These are phyloP conservation scores for Fusarium pseudograminearum DNA, from an alignment of 2,329 filamentous ascomycete genomes.

Conservation along the genomic window DNA sequence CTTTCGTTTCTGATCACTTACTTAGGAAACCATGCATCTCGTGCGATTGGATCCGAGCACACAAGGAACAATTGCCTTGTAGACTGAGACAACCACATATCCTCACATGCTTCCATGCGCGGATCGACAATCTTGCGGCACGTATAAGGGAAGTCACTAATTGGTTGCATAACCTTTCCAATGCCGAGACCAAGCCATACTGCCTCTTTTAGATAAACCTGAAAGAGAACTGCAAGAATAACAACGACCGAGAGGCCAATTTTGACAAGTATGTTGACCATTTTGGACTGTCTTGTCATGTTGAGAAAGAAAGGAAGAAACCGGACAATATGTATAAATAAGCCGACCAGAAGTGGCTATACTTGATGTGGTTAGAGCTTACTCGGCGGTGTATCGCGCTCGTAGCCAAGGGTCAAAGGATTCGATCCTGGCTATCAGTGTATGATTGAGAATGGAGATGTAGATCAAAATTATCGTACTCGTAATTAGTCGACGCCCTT, in stretches of 20 bases:
- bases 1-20: neutral
- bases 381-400: neutral
- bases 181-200: slow-evolving; percentile 44
- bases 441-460: neutral
- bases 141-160: slow-evolving; percentile 43
- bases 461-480: slow-evolving; percentile 4
- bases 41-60: slow-evolving; percentile 37
- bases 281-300: neutral
- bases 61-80: slow-evolving; percentile 44
- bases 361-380: neutral
- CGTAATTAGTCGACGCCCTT: neutral
- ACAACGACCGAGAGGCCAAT: slow-evolving; percentile 25
- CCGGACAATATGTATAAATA: neutral
- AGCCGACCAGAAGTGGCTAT: neutral
- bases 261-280: slow-evolving; percentile 27
- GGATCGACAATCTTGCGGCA: slow-evolving; percentile 41
- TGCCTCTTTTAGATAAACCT: slow-evolving; percentile 39
- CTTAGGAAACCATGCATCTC: slow-evolving; percentile 41
- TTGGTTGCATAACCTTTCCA: slow-evolving; percentile 33
- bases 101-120: slow-evolving; percentile 42
- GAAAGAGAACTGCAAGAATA: slow-evolving; percentile 38
- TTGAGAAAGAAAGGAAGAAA: neutral
- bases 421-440: neutral
- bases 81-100: slow-evolving; percentile 45
- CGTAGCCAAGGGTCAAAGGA: neutral